Base-by-base conservation (phyloP, 495 filamentous ascomycete species). In the Aspergillus conjunctus region DNA sequence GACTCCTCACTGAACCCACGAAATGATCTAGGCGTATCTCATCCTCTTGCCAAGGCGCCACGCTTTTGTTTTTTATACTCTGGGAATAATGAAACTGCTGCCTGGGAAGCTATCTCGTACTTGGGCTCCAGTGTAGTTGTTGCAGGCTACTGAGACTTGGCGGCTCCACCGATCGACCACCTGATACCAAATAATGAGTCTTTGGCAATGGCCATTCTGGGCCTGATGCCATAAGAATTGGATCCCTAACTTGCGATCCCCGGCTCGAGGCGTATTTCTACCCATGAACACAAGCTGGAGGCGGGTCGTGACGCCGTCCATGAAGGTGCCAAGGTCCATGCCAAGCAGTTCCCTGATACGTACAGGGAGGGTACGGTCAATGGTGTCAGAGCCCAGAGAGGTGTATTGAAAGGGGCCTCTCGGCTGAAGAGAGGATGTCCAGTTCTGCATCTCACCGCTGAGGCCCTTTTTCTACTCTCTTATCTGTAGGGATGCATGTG, bases 91-190 rank as follows among this genome's bases (percentile, higher is more conserved):
- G 43, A 60, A 60, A n/a, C 37, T 41, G 51, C 58, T 60, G 51
- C 51, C 58, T 54, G 51, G 37, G 45, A 54, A 15, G 43, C 14
- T 12, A 26, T 17, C 17, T 48, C 7, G 44, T 48, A 15, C 44
- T 48, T 48, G n/a, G n/a, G 20, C 51, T 48, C 26, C 20, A 45
- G 44, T 9, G 12, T 12, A n/a, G 37, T 41, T 14, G 11, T 11
- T 11, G 37, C 39, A 14, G 58, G 54, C 20, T 18, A 54, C 58
- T 54, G 51, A 37, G 22, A 20, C 59, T 61, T 61, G 59, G 59
- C 59, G 34, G 32, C 52, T 55, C 59, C 59, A 61, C 59, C 43
- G 52, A 61, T 60, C 58, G 57, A 43, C 57, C 26, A 11, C 12
- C 43, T 52, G 57, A 59, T 59, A 59, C 51, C 30, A 43, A 60